Base-by-base conservation (phyloP, 495 filamentous ascomycete species). In the Penicillium goetzii region DNA sequence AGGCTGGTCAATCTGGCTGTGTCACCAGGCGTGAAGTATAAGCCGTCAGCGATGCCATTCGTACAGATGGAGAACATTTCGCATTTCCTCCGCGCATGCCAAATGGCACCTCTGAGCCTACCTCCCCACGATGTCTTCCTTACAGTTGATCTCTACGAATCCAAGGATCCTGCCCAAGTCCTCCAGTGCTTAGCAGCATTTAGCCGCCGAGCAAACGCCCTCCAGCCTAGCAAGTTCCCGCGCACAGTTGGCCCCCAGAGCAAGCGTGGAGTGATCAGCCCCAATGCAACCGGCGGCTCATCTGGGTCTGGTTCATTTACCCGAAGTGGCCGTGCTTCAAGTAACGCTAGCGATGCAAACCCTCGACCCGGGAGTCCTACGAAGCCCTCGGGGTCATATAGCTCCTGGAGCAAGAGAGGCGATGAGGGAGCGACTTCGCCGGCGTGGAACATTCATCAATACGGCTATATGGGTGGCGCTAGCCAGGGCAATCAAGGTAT, bases 41-140 rank as follows among this genome's bases (percentile, higher is more conserved):
- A 97, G 77, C 82, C 86, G 61, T 96, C 92, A 0, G 70, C 87
- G 28, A 98, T 97, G 93, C 95, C 95, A 3, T 99, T 99, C 76
- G 93, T 98, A 34, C 96, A 98, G 76, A 98, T 97, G 95, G 95
- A 99, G 74, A 98, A 99, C 69, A 97, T 99, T 70, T 96, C 94
- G 10, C 91, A 95, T 72, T 99, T 97, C 79, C 88, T 99, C 52
- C 88, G 86, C 67, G 91, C 92, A 54, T 92, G 92, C 77, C 90
- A 96, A 74, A 78, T 82, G 41, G 86, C 90, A 30, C 95, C 96
- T 4, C 81, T 99, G 34, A 91, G 87, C 73, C 85, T 99, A 40
- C 92, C 92, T 33, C 86, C 94, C 4, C 96, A 98, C 79, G 96
- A 99, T 73, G 85, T 93, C 65, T 99, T 99, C 77, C 86, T 97